Evolutionary conservation across 2,329 filamentous ascomycete species (phyloP).

Genomic region (Fonsecaea pedrosoi): DNA sequence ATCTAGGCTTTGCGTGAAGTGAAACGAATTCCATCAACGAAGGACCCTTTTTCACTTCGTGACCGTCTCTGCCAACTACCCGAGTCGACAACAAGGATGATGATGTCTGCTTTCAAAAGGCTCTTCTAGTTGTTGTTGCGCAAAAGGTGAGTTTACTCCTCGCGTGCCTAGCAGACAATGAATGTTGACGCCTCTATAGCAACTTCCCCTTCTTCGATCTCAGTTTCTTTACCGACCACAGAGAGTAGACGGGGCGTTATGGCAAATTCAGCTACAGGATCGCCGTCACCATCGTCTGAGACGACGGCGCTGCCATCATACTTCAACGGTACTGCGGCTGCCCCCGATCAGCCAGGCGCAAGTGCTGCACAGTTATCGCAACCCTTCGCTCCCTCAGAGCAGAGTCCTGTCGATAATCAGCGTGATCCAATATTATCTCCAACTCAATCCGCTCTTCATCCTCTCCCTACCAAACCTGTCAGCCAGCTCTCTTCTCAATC

Average conservation of each 20-base stretch:
- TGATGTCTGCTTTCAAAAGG: background rate
- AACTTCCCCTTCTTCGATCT: background rate
- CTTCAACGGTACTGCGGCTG: conserved; percentile 12
- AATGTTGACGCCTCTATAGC: conserved; percentile 20
- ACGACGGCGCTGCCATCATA: conserved; percentile 20
- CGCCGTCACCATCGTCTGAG: conserved; percentile 18
- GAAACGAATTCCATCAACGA: background rate
- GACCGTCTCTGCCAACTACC: background rate
- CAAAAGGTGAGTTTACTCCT: conserved; percentile 3
- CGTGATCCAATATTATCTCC: conserved; percentile 38
- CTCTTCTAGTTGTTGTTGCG: conserved; percentile 1
- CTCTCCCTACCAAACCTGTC: conserved; percentile 33
- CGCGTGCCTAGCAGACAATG: background rate
- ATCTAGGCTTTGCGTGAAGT: background rate
- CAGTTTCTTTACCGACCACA: conserved; percentile 5
- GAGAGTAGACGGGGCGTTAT: conserved; percentile 16
- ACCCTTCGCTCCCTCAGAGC: conserved; percentile 26
- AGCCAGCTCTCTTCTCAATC: conserved; percentile 29
- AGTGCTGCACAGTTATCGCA: conserved; percentile 14
- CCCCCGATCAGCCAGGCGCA: conserved; percentile 3
- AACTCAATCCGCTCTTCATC: conserved; percentile 35
- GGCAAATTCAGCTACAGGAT: conserved; percentile 24
- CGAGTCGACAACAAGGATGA: background rate
- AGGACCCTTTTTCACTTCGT: background rate
- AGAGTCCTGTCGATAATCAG: conserved; percentile 28